Evolutionary conservation across 345 rosid species (phyloP), one percentile per base, ranked within the genome.

Genomic region (Eutrema yunnanense): DNA sequence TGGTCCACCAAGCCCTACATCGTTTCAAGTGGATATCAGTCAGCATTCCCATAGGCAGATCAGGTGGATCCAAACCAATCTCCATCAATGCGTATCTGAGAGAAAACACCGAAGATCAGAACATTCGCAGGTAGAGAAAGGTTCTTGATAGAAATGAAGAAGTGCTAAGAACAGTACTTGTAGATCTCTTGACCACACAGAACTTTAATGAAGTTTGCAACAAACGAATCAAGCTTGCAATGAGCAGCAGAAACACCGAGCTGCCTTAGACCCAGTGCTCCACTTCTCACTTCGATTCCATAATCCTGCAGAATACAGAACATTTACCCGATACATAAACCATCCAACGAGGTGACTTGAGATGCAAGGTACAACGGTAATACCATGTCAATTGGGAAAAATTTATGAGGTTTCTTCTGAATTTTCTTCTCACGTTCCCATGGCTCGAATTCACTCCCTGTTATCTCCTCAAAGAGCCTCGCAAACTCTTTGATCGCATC

Each of bases 401-500:
- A 87, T 52, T 84, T 81, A 8, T 81, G 69, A 7, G 81, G 81
- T 73, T 86, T 88, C 79, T 93, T 93, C 56, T 87, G 80, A 51
- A 90, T 82, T 75, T 82, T 87, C 79, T 87, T 87, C 66, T 90
- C 90, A 70, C 86, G 82, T 60, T 93, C 98, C 94, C 94, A 90
- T 3, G 89, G 90, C 79, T 81, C 88, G 14, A 93, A 93, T 47
- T 88, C 89, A 54, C 90, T 90, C 8, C 94, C 89, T 7, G 94
- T 88, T n/a, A 85, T 52, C 48, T 86, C 92, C 74, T 90, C 89
- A 34, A 89, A 89, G 3, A 87, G 83, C 75, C 79, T 84, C 0
- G 71, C 82, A 27, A 89, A 90, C 78, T 90, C 94, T 76, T 81
- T 83, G 16, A 93, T 64, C 4, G 94, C 97, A 57, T 46, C 65